Evolutionary conservation across 2,329 filamentous ascomycete species (phyloP).

Genomic region (Talaromyces amestolkiae): DNA sequence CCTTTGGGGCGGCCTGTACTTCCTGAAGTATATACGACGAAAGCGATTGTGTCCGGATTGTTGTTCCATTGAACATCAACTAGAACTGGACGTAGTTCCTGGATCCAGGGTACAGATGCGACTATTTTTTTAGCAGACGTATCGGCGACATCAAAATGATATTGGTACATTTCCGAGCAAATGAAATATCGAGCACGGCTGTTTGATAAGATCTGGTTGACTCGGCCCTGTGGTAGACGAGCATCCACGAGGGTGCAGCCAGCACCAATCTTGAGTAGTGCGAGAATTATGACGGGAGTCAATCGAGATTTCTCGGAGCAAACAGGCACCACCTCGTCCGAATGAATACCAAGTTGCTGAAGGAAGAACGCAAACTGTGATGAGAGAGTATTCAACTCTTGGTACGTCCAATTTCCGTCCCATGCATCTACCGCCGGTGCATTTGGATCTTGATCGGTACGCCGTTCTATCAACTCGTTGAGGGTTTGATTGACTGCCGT

Average conservation of each 20-base stretch:
- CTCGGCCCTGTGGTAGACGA: conserved; percentile 25
- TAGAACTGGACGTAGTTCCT: not conserved
- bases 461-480: not conserved
- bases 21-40: conserved; percentile 47
- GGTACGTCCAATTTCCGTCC: conserved; percentile 30
- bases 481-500: not conserved
- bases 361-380: conserved; percentile 30
- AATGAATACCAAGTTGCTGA: conserved; percentile 29
- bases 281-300: conserved; percentile 28
- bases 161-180: not conserved
- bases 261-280: conserved; percentile 30
- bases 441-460: conserved; percentile 5
- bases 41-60: conserved; percentile 22
- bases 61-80: not conserved
- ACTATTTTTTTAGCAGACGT: not conserved
- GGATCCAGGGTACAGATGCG: not conserved
- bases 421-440: conserved; percentile 26
- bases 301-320: conserved; percentile 34
- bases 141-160: not conserved
- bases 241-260: conserved; percentile 30
- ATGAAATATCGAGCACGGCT: not conserved
- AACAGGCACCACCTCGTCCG: conserved; percentile 25
- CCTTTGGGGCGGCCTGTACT: conserved; percentile 47
- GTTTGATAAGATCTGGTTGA: conserved; percentile 21
- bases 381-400: conserved; percentile 30